Evolutionary conservation across 176 grass and related monocot species (phyloP), one percentile per base, ranked within the genome.

Genomic region (Oryza officinalis): DNA sequence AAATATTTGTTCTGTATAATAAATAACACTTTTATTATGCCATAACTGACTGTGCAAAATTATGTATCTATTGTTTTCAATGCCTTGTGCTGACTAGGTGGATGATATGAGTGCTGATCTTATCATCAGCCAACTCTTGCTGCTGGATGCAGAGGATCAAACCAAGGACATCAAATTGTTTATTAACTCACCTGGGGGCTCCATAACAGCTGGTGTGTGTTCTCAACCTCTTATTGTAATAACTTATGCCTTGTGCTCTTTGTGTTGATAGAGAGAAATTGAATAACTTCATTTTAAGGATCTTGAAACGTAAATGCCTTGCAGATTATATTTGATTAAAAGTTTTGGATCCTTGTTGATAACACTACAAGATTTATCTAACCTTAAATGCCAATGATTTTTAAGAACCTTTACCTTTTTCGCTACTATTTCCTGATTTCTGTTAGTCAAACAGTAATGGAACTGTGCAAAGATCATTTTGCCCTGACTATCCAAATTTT

Each of bases 141-240:
- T 95, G 60, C 84, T 98, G 68, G 96, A 98, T 90, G 96, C 96
- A 13, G 81, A 93, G 69, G 89, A 98, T 82, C 82, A 92, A 33
- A 83, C 87, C 40, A 98, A 93, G 80, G 96, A 98, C 31, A 98
- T 98, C 63, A 98, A 90, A 35, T 87, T 98, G 83, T 98, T 98
- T 85, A 95, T 98, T 78, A 98, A 95, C 75, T 95, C 96, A 50
- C 96, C 96, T 49, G 96, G 96, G 79, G 96, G 96, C 32, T 95
- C 92, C 64, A 89, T 95, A 69, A 90, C 87, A 86, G 82, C 93
- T 83, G 96, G 96, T 98, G 69, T 49, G 22, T 85, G 70, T 77
- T 76, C 67, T 84, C 40, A 71, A 40, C 77, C 25, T 75, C 66
- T 80, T 37, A 76, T 81, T 78, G 33, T 84, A 82, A 57, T 6